These are phyloP conservation scores for Circinella minor DNA, from an alignment of 371 early-diverging fungal genomes.

Conservation along the genomic window DNA sequence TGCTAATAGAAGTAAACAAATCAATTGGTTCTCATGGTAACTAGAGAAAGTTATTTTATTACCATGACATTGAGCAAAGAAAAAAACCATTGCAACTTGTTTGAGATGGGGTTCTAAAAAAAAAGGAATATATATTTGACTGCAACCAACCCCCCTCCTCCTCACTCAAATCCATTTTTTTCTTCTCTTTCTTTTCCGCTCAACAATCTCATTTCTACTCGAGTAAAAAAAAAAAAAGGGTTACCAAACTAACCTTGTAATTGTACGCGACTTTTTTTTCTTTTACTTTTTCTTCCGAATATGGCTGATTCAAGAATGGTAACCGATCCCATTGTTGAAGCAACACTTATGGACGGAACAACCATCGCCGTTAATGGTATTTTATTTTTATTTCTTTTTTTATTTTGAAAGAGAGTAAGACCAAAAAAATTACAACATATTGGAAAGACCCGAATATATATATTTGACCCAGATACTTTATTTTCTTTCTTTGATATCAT, in stretches of 20 bases:
- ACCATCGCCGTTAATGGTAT: conserved; percentile 25
- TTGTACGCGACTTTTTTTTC: conserved; percentile 1
- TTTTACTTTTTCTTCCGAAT: neutral
- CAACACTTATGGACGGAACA: conserved; percentile 25
- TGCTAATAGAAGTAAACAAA: no score
- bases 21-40: no score
- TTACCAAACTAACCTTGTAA: neutral
- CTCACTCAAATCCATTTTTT: neutral
- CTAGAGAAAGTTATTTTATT: no score
- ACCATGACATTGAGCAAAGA: neutral
- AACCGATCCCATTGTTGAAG: conserved; percentile 16
- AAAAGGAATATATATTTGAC: neutral
- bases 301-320: conserved; percentile 19
- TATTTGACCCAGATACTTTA: conserved; percentile 7
- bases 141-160: neutral
- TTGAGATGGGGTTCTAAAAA: neutral
- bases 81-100: neutral
- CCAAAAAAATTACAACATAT: neutral
- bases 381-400: no score
- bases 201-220: conserved; percentile 1
- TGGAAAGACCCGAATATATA: neutral
- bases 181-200: conserved; percentile 9
- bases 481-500: no score
- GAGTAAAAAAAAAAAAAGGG: neutral
- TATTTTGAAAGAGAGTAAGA: neutral